Evolutionary conservation across 2,329 filamentous ascomycete species (phyloP).

Genomic region (Teratosphaeria gauchensis): DNA sequence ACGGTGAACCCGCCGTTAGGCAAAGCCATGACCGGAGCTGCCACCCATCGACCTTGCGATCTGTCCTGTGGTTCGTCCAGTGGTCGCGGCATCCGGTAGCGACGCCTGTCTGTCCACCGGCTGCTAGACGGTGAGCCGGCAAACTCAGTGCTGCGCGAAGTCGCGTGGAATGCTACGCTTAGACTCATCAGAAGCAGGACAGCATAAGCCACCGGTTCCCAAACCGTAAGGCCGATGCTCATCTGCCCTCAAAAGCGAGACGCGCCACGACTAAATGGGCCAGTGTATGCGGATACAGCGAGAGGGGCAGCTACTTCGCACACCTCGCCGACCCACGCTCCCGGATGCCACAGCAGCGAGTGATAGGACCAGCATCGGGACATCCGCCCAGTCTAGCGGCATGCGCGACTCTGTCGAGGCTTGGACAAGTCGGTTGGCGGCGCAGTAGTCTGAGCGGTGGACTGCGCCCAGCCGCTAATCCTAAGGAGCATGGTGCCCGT

Average conservation of each 20-base stretch:
- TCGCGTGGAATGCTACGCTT: not conserved
- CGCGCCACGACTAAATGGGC: not conserved
- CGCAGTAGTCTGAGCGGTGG: not conserved
- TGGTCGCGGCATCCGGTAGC: constrained; percentile 2
- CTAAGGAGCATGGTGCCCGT: not conserved
- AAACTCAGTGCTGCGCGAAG: not conserved
- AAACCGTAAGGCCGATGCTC: not conserved
- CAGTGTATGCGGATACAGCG: constrained; percentile 1
- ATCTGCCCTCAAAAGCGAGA: not conserved
- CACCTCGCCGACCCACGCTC: not conserved
- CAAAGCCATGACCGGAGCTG: not conserved
- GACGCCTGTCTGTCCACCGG: not conserved
- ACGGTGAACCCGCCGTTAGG: constrained; percentile 2
- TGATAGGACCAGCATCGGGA: constrained; percentile 1
- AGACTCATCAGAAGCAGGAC: not conserved
- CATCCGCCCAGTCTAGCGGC: not conserved
- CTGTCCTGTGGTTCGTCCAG: not conserved
- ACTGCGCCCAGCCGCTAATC: not conserved
- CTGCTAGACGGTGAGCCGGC: not conserved
- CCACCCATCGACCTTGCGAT: not conserved
- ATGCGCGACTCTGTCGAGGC: not conserved
- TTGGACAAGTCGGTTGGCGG: constrained; percentile 2
- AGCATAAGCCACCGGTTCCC: not conserved
- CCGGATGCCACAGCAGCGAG: not conserved
- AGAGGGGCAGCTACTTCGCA: not conserved